A percentile compares a stretch with the other conserved stretches of the same genome.
phyloP scores from a whole-genome alignment of 371 early-diverging fungal species.

The Zychaea mexicana region DNA sequence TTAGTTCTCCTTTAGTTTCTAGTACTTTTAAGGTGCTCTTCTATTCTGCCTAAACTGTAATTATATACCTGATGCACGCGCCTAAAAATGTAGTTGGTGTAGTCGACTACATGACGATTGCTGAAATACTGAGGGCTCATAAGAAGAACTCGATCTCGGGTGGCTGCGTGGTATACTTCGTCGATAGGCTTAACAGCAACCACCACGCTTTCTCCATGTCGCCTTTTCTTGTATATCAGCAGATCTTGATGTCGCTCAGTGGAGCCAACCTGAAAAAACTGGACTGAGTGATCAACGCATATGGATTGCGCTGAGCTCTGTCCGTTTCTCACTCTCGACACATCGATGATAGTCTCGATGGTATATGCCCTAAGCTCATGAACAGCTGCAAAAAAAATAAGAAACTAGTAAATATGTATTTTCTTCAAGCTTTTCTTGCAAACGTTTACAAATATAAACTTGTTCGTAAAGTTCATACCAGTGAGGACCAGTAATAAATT shows the following conservation, averaged over 20 bases:
- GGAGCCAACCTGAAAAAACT: neutral
- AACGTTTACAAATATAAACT: too few relatives aligned
- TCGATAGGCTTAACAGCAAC: neutral
- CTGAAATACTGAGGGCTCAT: neutral
- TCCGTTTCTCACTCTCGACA: neutral
- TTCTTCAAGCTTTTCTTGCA: too few relatives aligned
- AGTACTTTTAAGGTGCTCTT: too few relatives aligned
- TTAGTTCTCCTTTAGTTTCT: too few relatives aligned
- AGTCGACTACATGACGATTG: neutral
- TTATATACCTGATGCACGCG: neutral
- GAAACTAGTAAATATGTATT: neutral
- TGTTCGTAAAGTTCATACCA: too few relatives aligned
- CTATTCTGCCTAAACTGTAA: too few relatives aligned
- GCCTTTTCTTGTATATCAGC: neutral
- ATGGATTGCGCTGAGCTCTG: neutral
- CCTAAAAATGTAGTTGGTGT: neutral
- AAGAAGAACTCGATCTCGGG: neutral
- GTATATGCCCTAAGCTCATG: neutral
- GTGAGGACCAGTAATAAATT: conserved; percentile 18
- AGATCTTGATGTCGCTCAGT: neutral
- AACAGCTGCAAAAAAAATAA: neutral
- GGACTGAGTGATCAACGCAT: neutral
- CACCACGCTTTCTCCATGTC: neutral
- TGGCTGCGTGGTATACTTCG: neutral
- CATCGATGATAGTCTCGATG: neutral